Evolutionary conservation across 176 grass and related monocot genomes (phyloP).

Genomic region (Rhynchospora tenuis): DNA sequence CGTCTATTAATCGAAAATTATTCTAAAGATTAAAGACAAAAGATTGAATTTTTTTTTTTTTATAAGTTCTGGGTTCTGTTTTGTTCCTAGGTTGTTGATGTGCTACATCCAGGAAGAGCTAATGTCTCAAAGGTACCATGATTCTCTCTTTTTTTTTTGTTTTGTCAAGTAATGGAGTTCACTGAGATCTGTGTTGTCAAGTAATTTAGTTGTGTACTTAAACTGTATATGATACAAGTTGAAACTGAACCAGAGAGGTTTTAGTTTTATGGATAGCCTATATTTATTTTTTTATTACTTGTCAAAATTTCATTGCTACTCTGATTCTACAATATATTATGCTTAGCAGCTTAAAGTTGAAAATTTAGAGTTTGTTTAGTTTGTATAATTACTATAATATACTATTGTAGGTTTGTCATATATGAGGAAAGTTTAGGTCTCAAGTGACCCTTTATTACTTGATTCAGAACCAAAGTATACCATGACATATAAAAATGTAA

Average conservation of each 20-base stretch:
- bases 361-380: background rate
- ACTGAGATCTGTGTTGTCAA: background rate
- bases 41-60: background rate
- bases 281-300: background rate
- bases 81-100: slow-evolving; percentile 72
- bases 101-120: slow-evolving; percentile 83
- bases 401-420: background rate
- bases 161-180: background rate
- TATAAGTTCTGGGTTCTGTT: background rate
- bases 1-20: background rate
- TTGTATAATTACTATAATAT: background rate
- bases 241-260: background rate
- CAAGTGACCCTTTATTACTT: background rate
- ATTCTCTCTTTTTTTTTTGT: background rate
- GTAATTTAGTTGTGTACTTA: background rate
- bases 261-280: background rate
- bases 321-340: background rate
- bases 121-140: slow-evolving; percentile 83
- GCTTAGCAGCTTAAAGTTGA: background rate
- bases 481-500: background rate
- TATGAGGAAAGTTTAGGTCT: background rate
- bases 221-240: background rate
- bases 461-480: background rate
- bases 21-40: background rate
- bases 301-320: background rate